Percentiles rank a stretch among this genome's conserved stretches.
Conservation (phyloP, 2,329 filamentous ascomycete genomes). For the Amauroascus verrucosus region DNA sequence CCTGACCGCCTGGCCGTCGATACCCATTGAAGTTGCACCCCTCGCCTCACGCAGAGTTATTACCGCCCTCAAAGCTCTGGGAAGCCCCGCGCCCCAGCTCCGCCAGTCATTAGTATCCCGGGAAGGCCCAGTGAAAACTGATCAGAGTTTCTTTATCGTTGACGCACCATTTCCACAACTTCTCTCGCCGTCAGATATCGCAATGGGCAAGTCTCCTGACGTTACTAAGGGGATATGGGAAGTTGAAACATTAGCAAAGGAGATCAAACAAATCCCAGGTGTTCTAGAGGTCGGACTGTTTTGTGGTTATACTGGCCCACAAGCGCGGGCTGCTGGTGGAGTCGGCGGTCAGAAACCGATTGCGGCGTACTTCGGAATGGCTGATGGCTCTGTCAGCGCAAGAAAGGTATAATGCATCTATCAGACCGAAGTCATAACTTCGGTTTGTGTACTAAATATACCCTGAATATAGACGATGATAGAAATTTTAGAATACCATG, state of each 20-base stretch:
- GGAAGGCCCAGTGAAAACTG: conserved; percentile 64
- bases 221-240: conserved; percentile 65
- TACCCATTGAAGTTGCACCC: conserved; percentile 90
- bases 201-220: conserved; percentile 40
- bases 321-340: conserved; percentile 52
- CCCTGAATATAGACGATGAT: background rate
- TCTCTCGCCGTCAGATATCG: conserved; percentile 51
- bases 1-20: conserved; percentile 63
- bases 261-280: conserved; percentile 71
- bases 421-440: background rate
- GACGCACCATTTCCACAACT: conserved; percentile 80
- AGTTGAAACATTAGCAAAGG: conserved; percentile 60
- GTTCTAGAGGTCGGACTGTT: conserved; percentile 91
- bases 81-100: conserved; percentile 59
- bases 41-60: conserved; percentile 71
- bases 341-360: conserved; percentile 79
- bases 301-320: conserved; percentile 64
- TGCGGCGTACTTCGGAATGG: conserved; percentile 89
- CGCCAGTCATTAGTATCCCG: conserved; percentile 65
- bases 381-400: conserved; percentile 58
- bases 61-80: conserved; percentile 59
- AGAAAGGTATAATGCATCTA: conserved; percentile 28
- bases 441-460: background rate
- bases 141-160: conserved; percentile 81
- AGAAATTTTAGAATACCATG: too few relatives aligned